Conservation (phyloP, 345 rosid species). For the Conringia planisiliqua region DNA sequence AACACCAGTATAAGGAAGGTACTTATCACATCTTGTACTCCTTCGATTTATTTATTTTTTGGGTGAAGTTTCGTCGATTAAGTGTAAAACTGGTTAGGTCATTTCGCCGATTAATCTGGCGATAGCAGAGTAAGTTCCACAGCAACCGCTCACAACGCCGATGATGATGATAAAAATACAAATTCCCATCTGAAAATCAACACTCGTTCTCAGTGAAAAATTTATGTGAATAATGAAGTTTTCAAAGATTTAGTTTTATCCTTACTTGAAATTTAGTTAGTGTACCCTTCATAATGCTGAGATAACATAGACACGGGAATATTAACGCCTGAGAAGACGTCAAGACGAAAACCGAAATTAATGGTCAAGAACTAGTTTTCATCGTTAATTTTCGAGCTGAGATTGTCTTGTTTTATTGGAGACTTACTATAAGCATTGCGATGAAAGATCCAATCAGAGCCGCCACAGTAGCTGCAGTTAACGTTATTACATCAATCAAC, state of each 20-base stretch:
- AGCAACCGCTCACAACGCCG: slow-evolving; percentile 42
- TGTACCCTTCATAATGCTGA: slow-evolving; percentile 42
- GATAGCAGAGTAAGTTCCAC: slow-evolving; percentile 65
- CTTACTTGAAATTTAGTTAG: slow-evolving; percentile 53
- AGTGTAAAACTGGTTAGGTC: too few species aligned
- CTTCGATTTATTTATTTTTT: too few species aligned
- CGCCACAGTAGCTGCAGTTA: slow-evolving; percentile 56
- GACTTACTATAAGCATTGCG: slow-evolving; percentile 65
- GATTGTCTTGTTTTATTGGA: background rate
- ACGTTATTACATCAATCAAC: background rate
- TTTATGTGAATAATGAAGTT: background rate
- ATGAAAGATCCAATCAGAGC: slow-evolving; percentile 69
- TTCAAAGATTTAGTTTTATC: background rate
- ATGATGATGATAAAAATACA: slow-evolving; percentile 43
- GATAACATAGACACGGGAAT: slow-evolving; percentile 70
- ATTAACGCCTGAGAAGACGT: slow-evolving; percentile 55
- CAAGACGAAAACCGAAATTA: background rate
- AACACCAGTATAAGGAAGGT: too few species aligned
- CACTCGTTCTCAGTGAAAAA: background rate
- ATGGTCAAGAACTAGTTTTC: background rate
- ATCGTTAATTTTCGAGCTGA: background rate
- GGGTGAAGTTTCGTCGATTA: too few species aligned
- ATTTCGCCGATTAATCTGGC: slow-evolving; percentile 37
- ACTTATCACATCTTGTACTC: too few species aligned
- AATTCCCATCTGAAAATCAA: slow-evolving; percentile 40